Conservation (phyloP, 1,284 basidiomycete species). For the Apiotrichum gracile region DNA sequence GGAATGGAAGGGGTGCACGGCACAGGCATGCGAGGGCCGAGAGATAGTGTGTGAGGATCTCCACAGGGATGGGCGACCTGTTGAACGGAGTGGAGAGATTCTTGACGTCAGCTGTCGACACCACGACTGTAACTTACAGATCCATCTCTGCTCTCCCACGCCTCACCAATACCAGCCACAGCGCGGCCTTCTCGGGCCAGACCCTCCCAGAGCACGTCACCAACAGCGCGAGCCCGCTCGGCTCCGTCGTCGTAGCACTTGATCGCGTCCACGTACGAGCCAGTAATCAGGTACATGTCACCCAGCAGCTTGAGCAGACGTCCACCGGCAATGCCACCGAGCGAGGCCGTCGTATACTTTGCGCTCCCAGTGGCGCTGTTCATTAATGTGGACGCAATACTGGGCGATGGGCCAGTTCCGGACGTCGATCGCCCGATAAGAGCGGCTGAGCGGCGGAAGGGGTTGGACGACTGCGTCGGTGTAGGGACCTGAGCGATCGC, state of each 20-base stretch:
- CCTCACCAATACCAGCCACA: conserved; percentile 68
- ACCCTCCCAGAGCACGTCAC: conserved; percentile 80
- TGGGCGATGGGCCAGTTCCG: conserved; percentile 7
- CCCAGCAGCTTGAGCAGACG: conserved; percentile 79
- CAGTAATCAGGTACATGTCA: conserved; percentile 78
- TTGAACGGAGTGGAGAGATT: conserved; percentile 35
- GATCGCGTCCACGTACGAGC: conserved; percentile 69
- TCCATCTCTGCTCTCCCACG: conserved; percentile 70
- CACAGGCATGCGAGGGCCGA: conserved; percentile 32
- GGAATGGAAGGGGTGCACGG: conserved; percentile 36
- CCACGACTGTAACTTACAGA: conserved; percentile 53
- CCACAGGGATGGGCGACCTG: conserved; percentile 35
- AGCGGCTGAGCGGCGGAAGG: conserved; percentile 35
- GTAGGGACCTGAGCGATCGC: conserved; percentile 29
- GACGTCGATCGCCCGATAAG: conserved; percentile 32
- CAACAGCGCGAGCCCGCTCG: conserved; percentile 61
- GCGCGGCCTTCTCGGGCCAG: conserved; percentile 76
- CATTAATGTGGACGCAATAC: background rate
- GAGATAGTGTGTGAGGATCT: conserved; percentile 39
- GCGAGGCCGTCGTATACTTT: conserved; percentile 33
- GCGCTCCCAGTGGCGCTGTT: conserved; percentile 2
- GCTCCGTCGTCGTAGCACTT: conserved; percentile 81
- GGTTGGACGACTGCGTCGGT: conserved; percentile 28
- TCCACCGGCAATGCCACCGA: conserved; percentile 38
- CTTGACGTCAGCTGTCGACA: conserved; percentile 20